phyloP scores from a whole-genome alignment of 225 moss, liverwort and hornwort species.

The Neckera pumila region DNA sequence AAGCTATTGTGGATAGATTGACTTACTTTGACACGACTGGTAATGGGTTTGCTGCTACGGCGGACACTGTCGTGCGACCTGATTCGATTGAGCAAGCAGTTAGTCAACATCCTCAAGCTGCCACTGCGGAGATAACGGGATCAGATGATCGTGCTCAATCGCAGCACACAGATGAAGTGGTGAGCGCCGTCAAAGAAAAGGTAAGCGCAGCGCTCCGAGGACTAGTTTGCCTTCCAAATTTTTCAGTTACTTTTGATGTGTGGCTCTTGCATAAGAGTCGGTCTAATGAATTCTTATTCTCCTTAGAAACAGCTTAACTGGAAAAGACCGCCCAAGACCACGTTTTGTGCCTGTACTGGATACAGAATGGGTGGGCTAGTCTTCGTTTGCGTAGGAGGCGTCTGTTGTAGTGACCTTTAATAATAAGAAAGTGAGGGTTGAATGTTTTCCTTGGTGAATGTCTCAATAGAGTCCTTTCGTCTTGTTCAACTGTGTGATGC shows the following conservation, averaged over 20 bases:
- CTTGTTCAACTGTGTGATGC: background rate
- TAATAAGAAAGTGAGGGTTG: background rate
- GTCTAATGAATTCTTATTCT: background rate
- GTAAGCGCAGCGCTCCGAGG: background rate
- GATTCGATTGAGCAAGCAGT: constrained; percentile 30
- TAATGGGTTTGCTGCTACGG: constrained; percentile 33
- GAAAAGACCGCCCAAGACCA: background rate
- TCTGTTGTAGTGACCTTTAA: background rate
- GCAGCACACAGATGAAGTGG: constrained; percentile 9
- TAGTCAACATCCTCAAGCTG: constrained; percentile 7
- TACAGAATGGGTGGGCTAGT: background rate
- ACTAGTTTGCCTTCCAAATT: background rate
- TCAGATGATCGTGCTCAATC: background rate
- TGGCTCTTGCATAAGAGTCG: background rate
- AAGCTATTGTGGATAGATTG: constrained; percentile 76
- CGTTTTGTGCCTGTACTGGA: background rate
- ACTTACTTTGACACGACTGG: constrained; percentile 33
- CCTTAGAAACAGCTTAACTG: background rate
- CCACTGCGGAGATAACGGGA: constrained; percentile 2
- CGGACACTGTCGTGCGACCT: constrained; percentile 28
- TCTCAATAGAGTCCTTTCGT: background rate
- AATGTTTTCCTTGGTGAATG: background rate
- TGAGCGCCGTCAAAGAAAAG: constrained; percentile 22
- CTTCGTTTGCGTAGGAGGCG: background rate
- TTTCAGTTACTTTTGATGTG: background rate